Percentiles rank a stretch among this genome's conserved stretches.
These are phyloP conservation scores for Astrothelium subdiscretum DNA, from an alignment of 495 filamentous ascomycete genomes.

Conservation along the genomic window DNA sequence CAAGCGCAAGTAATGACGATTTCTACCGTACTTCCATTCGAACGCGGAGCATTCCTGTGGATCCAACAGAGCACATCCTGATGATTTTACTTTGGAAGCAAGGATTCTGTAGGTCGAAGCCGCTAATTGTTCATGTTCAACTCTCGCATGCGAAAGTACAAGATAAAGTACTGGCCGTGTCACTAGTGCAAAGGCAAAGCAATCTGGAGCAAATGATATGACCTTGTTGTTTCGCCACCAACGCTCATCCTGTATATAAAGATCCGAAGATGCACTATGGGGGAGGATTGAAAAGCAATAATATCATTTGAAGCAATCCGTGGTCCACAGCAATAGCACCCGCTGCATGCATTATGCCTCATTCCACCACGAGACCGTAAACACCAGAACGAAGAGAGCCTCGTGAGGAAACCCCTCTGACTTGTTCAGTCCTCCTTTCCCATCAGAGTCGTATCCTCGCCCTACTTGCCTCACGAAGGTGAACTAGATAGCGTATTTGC, in stretches of 20 bases:
- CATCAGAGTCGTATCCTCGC: neutral
- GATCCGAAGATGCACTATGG: neutral
- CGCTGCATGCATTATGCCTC: neutral
- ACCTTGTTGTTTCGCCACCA: neutral
- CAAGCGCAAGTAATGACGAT: neutral
- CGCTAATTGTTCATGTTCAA: neutral
- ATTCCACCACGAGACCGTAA: neutral
- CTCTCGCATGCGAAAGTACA: neutral
- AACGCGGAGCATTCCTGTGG: too few relatives aligned
- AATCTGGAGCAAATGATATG: neutral
- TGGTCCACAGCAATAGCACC: neutral
- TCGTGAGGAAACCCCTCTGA: neutral
- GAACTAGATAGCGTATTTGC: slow-evolving; percentile 86
- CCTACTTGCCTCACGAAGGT: neutral
- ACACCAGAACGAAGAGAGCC: neutral
- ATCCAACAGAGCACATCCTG: too few relatives aligned
- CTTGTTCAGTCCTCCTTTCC: neutral
- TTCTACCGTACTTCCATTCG: neutral
- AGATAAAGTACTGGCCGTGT: neutral
- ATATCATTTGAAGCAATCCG: neutral
- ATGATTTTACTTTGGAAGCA: too few relatives aligned
- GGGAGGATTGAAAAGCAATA: neutral
- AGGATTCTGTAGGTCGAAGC: too few relatives aligned
- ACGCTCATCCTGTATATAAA: neutral
- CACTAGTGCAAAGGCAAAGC: neutral